Evolutionary conservation across 2,329 filamentous ascomycete species (phyloP), one percentile per base, ranked within the genome.

Genomic region (Microsporum ferrugineum): DNA sequence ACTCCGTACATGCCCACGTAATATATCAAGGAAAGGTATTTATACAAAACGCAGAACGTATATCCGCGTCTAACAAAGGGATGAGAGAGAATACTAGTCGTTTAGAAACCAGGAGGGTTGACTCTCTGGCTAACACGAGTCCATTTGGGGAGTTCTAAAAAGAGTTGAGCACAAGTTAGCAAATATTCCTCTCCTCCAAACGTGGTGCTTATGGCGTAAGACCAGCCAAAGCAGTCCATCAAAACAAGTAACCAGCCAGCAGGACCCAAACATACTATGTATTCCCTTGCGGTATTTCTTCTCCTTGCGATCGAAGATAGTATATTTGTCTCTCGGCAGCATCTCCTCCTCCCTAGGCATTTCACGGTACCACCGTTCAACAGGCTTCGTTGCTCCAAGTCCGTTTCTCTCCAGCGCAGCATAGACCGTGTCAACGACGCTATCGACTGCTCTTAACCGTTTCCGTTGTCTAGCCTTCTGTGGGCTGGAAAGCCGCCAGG

Each of bases 261-360:
- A 7, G 45, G 45, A 12, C 5, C 1, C 17, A n/a, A 61, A 84
- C 90, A 69, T 82, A 96, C 91, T 97, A 78, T 97, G 92, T 74
- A 99, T 91, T 61, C 91, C 89, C 84, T 99, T 99, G 73, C 94
- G 82, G 75, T 97, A 99, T 69, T 84, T 86, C 84, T 91, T 95
- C 74, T 88, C 91, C 77, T 97, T 96, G 69, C 91, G 86, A 76
- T 96, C 92, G 76, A 97, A 99, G 70, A 99, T 88, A 33, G 90
- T 96, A 78, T 99, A 99, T 78, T 99, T 99, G 78, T 99, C 94
- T 76, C 84, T 88, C 55, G 94, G 88, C 73, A 95, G 73, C 94
- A 99, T 99, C 80, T 97, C 91, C 70, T 85, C 82, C 81, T 99
- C 94, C 31, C 85, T 88, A 27, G 94, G 94, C 94, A 99, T 99